Percentiles rank a stretch among this genome's conserved stretches.
Evolutionary conservation across 495 filamentous ascomycete species (phyloP).

Genomic region (Trichocladium antarcticum): DNA sequence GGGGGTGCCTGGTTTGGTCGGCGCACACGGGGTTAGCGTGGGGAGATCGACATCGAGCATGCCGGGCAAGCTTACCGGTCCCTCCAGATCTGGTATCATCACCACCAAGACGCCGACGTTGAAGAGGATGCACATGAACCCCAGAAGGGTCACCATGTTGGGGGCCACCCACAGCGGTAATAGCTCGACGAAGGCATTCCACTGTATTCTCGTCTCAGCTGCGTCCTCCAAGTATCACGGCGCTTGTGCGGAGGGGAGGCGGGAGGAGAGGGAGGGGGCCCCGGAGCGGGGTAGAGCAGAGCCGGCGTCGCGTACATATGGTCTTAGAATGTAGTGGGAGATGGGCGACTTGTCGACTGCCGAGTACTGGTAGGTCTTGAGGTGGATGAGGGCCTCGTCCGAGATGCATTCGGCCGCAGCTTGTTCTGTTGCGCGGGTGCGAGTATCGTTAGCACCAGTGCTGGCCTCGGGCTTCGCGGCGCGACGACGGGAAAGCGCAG

Average conservation of each 20-base stretch:
- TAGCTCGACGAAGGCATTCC: slow-evolving; percentile 92
- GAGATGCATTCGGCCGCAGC: slow-evolving; percentile 48
- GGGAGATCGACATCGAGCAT: neutral
- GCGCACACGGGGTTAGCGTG: neutral
- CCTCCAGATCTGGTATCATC: slow-evolving; percentile 81
- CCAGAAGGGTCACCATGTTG: slow-evolving; percentile 92
- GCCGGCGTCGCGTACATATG: slow-evolving; percentile 69
- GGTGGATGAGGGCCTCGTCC: slow-evolving; percentile 57
- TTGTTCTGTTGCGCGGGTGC: slow-evolving; percentile 25
- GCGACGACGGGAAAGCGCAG: neutral
- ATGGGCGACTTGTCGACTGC: slow-evolving; percentile 94
- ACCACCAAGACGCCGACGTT: slow-evolving; percentile 74
- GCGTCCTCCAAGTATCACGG: neutral
- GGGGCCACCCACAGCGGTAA: slow-evolving; percentile 92
- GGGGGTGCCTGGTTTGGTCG: slow-evolving; percentile 60
- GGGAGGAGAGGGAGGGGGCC: neutral
- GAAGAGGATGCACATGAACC: slow-evolving; percentile 83
- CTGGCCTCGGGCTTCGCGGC: neutral
- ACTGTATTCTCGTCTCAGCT: slow-evolving; percentile 42
- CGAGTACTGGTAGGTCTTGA: slow-evolving; percentile 94
- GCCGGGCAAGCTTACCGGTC: slow-evolving; percentile 52
- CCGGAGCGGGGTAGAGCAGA: slow-evolving; percentile 4
- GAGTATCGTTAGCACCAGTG: slow-evolving; percentile 1
- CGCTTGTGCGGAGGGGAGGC: no score
- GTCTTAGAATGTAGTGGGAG: slow-evolving; percentile 82